Percentiles rank a stretch among this genome's conserved stretches.
Conservation (phyloP, 2,329 filamentous ascomycete genomes). For the Monilinia fructicola region DNA sequence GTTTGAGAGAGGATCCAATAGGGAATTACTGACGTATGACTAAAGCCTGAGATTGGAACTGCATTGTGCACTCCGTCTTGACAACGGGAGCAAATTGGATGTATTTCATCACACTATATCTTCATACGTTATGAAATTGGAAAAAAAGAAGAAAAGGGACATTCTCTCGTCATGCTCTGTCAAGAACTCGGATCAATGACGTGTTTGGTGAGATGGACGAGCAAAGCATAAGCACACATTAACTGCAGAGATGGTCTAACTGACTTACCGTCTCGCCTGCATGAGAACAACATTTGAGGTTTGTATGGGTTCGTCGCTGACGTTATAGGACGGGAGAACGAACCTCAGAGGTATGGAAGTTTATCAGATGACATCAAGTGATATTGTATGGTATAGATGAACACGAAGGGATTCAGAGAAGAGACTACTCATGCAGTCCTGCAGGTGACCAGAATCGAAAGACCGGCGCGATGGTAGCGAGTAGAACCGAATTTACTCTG, state of each 20-base stretch:
- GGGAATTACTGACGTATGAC: neutral
- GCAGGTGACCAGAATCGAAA: neutral
- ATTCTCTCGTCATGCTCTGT: neutral
- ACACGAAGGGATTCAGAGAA: neutral
- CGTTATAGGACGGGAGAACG: too few species aligned
- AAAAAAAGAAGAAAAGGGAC: too few species aligned
- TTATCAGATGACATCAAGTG: neutral
- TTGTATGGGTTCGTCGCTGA: neutral
- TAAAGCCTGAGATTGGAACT: neutral
- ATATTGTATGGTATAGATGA: neutral
- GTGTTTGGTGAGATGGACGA: too few species aligned
- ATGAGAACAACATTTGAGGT: neutral
- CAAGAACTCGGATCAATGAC: neutral
- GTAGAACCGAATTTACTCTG: neutral
- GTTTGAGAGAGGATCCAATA: neutral
- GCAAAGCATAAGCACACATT: neutral
- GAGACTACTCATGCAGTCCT: neutral
- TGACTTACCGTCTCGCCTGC: neutral
- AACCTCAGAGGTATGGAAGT: too few species aligned
- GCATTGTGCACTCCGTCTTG: neutral
- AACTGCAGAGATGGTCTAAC: neutral
- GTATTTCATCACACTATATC: conserved; percentile 3
- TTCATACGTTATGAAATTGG: neutral
- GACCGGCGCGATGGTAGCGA: neutral
- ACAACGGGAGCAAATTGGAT: conserved; percentile 1